Evolutionary conservation across 139 green algal genomes (phyloP).

Genomic region (Chlamydomonas sp.): DNA sequence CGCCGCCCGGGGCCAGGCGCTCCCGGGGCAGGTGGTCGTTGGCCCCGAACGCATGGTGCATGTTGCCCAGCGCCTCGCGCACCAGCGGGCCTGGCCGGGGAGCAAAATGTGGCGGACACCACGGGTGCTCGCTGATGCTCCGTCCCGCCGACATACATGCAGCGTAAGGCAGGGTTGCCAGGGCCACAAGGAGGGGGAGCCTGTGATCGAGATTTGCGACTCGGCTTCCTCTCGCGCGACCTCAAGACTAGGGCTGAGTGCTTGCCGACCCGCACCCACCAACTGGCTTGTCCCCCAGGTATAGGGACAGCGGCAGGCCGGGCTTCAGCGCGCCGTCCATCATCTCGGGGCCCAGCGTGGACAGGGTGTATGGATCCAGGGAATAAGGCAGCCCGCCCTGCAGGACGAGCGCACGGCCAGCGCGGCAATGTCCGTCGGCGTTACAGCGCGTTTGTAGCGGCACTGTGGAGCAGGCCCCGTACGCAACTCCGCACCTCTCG

Average conservation of each 20-base stretch:
- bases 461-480: too few species aligned
- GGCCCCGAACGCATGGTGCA: background rate
- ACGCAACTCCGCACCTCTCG: background rate
- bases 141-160: too few species aligned
- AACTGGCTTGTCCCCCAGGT: slow-evolving; percentile 13
- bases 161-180: too few species aligned
- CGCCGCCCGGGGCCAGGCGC: slow-evolving; percentile 34
- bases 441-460: too few species aligned
- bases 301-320: slow-evolving; percentile 57
- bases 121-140: too few species aligned
- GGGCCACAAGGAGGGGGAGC: too few species aligned
- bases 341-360: slow-evolving; percentile 47
- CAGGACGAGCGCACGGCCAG: background rate
- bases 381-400: slow-evolving; percentile 18
- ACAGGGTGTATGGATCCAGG: slow-evolving; percentile 56
- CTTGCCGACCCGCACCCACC: background rate
- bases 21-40: background rate
- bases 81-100: background rate
- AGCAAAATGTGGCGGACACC: too few species aligned
- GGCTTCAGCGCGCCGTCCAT: slow-evolving; percentile 43
- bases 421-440: too few species aligned
- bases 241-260: too few species aligned
- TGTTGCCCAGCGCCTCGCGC: background rate
- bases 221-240: too few species aligned
- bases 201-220: too few species aligned